Percentiles rank a stretch among this genome's conserved stretches.
Evolutionary conservation across 139 green algal genomes (phyloP).

Genomic region (Coelastrella sp.): DNA sequence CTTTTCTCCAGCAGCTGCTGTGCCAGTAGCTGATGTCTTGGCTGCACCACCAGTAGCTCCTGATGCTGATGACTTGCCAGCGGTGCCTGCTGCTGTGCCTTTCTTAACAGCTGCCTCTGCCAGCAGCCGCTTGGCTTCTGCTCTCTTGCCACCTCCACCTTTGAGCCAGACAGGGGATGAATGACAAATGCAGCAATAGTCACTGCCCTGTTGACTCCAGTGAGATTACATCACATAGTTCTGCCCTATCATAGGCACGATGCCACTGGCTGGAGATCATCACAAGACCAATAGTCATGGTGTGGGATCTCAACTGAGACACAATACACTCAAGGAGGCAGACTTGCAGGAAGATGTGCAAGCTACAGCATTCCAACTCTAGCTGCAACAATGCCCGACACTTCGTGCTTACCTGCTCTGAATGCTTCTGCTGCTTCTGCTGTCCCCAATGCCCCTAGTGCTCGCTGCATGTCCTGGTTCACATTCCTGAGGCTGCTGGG

Average conservation of each 20-base stretch:
- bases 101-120: conserved; percentile 69
- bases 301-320: too few relatives aligned
- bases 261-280: background rate
- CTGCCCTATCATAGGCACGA: too few relatives aligned
- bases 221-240: too few relatives aligned
- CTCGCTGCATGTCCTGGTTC: conserved; percentile 83
- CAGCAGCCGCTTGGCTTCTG: conserved; percentile 68
- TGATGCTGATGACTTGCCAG: background rate
- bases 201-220: background rate
- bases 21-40: background rate
- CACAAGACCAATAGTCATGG: too few relatives aligned
- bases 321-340: too few relatives aligned
- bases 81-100: conserved; percentile 56
- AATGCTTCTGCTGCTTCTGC: conserved; percentile 41
- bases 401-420: background rate
- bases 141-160: conserved; percentile 67
- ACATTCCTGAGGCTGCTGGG: conserved; percentile 58
- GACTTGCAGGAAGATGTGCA: too few relatives aligned
- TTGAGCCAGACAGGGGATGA: background rate
- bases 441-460: conserved; percentile 69
- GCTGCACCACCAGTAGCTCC: conserved; percentile 23
- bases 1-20: conserved; percentile 25
- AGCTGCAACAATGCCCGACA: too few relatives aligned
- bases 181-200: too few relatives aligned
- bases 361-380: too few relatives aligned